These are phyloP conservation scores for Pseudocercospora vitis DNA, from an alignment of 2,329 filamentous ascomycete species.

Conservation along the genomic window DNA sequence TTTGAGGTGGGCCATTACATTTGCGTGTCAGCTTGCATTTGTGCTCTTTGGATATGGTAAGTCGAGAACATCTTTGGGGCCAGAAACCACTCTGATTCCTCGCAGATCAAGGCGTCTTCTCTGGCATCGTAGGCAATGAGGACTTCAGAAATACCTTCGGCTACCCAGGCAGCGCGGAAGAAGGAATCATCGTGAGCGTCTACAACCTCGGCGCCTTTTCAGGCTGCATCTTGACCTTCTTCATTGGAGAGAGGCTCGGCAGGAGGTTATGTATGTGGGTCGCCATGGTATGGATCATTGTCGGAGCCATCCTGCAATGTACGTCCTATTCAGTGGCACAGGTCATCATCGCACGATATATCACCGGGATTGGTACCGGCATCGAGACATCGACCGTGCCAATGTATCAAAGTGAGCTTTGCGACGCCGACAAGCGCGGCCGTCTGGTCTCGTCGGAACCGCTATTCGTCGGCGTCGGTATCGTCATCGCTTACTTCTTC, in stretches of 20 bases:
- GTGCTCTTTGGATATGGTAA: conserved; percentile 34
- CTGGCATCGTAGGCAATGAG: conserved; percentile 44
- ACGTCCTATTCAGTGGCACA: conserved; percentile 47
- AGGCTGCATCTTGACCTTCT: conserved; percentile 54
- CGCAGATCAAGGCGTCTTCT: conserved; percentile 36
- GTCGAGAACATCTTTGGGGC: background rate
- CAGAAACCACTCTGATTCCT: background rate
- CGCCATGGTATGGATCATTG: conserved; percentile 46
- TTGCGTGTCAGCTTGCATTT: conserved; percentile 36
- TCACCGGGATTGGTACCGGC: conserved; percentile 52
- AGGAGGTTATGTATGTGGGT: conserved; percentile 52
- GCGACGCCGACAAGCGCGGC: conserved; percentile 37
- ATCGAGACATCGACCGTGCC: conserved; percentile 50
- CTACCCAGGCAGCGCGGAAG: conserved; percentile 41
- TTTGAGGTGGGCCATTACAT: conserved; percentile 35
- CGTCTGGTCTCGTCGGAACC: conserved; percentile 38
- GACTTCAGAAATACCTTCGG: conserved; percentile 44
- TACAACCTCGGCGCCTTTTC: conserved; percentile 63
- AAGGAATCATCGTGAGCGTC: conserved; percentile 50
- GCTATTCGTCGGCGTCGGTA: conserved; percentile 39
- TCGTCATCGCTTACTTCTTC: conserved; percentile 38
- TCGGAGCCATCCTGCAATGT: conserved; percentile 49
- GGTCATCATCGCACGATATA: conserved; percentile 49
- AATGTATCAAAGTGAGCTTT: conserved; percentile 42
- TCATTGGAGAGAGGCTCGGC: conserved; percentile 50